These are phyloP conservation scores for Penicillium antarcticum DNA, from an alignment of 495 filamentous ascomycete genomes.

Conservation along the genomic window DNA sequence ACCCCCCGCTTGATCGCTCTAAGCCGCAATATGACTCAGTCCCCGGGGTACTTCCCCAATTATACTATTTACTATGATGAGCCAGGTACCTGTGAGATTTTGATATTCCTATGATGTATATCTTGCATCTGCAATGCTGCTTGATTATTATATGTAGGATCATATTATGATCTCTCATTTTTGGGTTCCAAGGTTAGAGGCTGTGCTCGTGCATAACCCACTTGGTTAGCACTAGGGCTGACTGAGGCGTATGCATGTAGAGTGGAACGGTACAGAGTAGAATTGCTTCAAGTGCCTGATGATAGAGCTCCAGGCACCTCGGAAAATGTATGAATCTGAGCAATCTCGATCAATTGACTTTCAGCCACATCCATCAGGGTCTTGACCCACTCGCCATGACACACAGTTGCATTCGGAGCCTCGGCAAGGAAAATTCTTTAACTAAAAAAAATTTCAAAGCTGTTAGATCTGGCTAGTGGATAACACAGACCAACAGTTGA, in stretches of 20 bases:
- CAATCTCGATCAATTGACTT: neutral
- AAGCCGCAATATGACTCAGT: slow-evolving; percentile 11
- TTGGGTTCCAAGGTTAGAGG: neutral
- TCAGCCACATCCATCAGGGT: neutral
- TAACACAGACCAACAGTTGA: slow-evolving; percentile 4
- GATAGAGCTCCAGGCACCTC: neutral
- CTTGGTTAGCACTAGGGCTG: neutral
- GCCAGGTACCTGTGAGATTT: neutral
- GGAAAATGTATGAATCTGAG: neutral
- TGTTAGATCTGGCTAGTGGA: neutral
- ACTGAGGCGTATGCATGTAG: neutral
- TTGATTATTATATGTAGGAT: neutral
- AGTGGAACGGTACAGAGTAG: neutral
- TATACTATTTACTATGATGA: neutral
- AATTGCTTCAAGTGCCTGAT: too few relatives aligned
- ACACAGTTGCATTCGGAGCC: slow-evolving; percentile 1
- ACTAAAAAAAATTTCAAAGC: neutral
- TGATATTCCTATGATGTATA: neutral
- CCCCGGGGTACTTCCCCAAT: neutral
- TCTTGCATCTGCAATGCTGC: too few relatives aligned
- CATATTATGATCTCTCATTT: neutral
- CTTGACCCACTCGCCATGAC: slow-evolving; percentile 2
- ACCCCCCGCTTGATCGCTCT: slow-evolving; percentile 16
- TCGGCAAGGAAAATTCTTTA: slow-evolving; percentile 1
- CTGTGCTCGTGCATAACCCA: slow-evolving; percentile 1